Conservation (phyloP, 1,139 yeast genomes). For the Blastobotrys petasosporus region DNA sequence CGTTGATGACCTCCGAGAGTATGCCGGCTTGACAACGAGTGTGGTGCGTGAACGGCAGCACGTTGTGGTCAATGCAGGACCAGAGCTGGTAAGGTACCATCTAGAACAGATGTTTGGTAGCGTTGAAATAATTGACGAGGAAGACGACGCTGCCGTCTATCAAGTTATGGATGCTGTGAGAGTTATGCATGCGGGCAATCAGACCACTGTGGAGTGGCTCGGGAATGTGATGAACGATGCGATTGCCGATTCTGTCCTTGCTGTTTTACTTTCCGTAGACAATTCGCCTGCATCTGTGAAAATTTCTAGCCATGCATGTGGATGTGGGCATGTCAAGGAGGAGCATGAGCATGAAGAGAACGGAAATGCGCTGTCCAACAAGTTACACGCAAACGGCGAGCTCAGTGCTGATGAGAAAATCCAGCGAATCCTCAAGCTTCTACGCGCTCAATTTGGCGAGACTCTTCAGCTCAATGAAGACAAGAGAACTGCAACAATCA, state of each 20-base stretch:
- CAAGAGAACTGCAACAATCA: slow-evolving; percentile 46
- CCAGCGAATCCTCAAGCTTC: slow-evolving; percentile 54
- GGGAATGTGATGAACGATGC: slow-evolving; percentile 89
- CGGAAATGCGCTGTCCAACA: slow-evolving; percentile 24
- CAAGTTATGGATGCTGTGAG: slow-evolving; percentile 45
- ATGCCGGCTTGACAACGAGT: slow-evolving; percentile 80
- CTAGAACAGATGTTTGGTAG: slow-evolving; percentile 93
- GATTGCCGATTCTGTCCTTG: slow-evolving; percentile 88
- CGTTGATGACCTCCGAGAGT: slow-evolving; percentile 81
- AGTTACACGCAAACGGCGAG: slow-evolving; percentile 23
- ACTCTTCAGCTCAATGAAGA: slow-evolving; percentile 45
- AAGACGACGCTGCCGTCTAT: slow-evolving; percentile 38
- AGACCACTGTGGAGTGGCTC: slow-evolving; percentile 72
- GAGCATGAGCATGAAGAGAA: slow-evolving; percentile 12
- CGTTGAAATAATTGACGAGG: slow-evolving; percentile 59
- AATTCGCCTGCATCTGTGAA: slow-evolving; percentile 94
- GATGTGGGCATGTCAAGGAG: slow-evolving; percentile 39
- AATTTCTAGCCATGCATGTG: slow-evolving; percentile 57
- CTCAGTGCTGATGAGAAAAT: slow-evolving; percentile 46
- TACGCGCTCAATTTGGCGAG: slow-evolving; percentile 86
- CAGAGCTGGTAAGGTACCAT: slow-evolving; percentile 80
- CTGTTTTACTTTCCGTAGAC: slow-evolving; percentile 84
- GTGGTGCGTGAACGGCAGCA: slow-evolving; percentile 77
- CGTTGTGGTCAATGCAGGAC: slow-evolving; percentile 71
- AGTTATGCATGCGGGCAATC: slow-evolving; percentile 26